These are phyloP conservation scores for Salisapilia sapeloensis DNA, from an alignment of 352 stramenopile genomes.

Conservation along the genomic window DNA sequence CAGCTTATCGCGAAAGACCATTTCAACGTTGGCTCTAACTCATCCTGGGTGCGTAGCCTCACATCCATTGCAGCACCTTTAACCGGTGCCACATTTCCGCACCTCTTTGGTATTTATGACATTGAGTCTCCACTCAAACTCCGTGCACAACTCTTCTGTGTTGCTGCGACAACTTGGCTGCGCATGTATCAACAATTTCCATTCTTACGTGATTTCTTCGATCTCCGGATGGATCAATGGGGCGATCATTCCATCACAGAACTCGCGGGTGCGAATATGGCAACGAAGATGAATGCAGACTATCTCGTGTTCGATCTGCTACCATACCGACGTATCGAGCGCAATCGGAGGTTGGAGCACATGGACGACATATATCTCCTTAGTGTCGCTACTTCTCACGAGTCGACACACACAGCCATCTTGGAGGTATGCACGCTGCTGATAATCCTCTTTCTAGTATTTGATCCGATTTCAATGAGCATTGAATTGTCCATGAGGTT, in stretches of 20 bases:
- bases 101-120: not conserved
- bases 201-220: slow-evolving; percentile 13
- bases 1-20: slow-evolving; percentile 4
- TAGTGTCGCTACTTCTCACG: slow-evolving; percentile 46
- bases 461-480: too few relatives aligned
- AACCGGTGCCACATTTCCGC: slow-evolving; percentile 2
- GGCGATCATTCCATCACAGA: slow-evolving; percentile 11
- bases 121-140: slow-evolving; percentile 4
- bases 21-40: slow-evolving; percentile 2
- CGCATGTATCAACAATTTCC: slow-evolving; percentile 21
- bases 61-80: slow-evolving; percentile 3
- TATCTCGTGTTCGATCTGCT: slow-evolving; percentile 26
- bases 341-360: slow-evolving; percentile 25
- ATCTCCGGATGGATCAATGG: slow-evolving; percentile 51
- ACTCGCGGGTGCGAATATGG: slow-evolving; percentile 11
- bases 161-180: too few relatives aligned
- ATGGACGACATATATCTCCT: slow-evolving; percentile 47
- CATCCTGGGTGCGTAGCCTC: slow-evolving; percentile 4
- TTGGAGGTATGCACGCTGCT: slow-evolving; percentile 7
- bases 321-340: slow-evolving; percentile 20
- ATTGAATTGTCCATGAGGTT: too few relatives aligned
- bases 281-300: slow-evolving; percentile 17
- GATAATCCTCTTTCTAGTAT: slow-evolving; percentile 9
- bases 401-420: slow-evolving; percentile 16
- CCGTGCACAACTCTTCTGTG: slow-evolving; percentile 9